phyloP scores from a whole-genome alignment of 768 basidiomycete species.

The Boletus vinaceobasis region DNA sequence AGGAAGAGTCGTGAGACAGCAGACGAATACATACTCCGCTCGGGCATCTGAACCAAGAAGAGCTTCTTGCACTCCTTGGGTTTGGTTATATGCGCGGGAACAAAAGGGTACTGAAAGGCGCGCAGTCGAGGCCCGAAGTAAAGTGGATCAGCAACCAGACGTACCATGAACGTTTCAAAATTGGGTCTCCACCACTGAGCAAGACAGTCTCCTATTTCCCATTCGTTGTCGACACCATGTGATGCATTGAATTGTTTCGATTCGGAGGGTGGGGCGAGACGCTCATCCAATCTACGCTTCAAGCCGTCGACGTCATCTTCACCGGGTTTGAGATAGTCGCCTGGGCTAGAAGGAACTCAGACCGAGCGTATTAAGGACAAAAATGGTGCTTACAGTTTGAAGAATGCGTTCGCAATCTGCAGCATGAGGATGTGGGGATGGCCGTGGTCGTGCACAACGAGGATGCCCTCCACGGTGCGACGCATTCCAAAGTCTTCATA shows the following conservation, averaged over 20 bases:
- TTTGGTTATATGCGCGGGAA: conserved; percentile 93
- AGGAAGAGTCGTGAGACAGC: background rate
- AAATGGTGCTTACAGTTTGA: conserved; percentile 78
- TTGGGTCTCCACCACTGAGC: conserved; percentile 99
- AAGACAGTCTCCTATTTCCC: conserved; percentile 96
- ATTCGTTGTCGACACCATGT: conserved; percentile 81
- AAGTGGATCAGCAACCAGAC: conserved; percentile 26
- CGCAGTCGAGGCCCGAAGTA: background rate
- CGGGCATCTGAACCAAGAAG: conserved; percentile 93
- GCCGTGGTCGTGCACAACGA: conserved; percentile 91
- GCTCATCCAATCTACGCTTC: conserved; percentile 83
- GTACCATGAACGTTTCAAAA: conserved; percentile 97
- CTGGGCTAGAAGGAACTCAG: conserved; percentile 55
- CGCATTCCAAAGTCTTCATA: conserved; percentile 98
- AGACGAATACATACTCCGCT: conserved; percentile 62
- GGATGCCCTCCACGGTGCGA: conserved; percentile 78
- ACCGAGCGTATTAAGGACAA: background rate
- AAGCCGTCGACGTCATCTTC: conserved; percentile 92
- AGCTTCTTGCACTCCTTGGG: conserved; percentile 98
- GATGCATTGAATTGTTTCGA: conserved; percentile 73
- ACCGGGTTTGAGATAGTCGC: conserved; percentile 97
- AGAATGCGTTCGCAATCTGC: conserved; percentile 98
- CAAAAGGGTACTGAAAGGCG: conserved; percentile 74
- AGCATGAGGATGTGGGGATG: conserved; percentile 98
- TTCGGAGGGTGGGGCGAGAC: conserved; percentile 75